phyloP scores from a whole-genome alignment of 495 filamentous ascomycete species.

The Daldinia decipiens region DNA sequence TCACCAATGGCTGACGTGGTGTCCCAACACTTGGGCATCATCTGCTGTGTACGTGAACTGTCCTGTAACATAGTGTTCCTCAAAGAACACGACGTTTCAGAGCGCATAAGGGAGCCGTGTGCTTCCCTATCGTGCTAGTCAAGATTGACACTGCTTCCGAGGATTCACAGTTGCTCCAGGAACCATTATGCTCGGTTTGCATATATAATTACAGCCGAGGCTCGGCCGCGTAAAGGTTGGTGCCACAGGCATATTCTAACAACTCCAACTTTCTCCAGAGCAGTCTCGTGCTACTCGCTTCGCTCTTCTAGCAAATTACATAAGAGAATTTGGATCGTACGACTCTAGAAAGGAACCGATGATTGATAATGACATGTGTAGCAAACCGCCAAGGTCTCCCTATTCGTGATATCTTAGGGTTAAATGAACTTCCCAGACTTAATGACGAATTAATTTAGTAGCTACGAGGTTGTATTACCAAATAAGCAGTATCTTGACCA shows the following conservation, averaged over 20 bases:
- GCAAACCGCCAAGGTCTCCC: neutral
- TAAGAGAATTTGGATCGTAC: neutral
- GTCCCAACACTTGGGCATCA: conserved; percentile 8
- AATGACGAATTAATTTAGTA: neutral
- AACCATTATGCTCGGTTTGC: conserved; percentile 16
- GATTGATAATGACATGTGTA: neutral
- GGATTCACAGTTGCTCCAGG: conserved; percentile 22
- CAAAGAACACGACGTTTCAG: neutral
- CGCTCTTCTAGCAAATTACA: neutral
- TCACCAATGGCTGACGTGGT: conserved; percentile 19
- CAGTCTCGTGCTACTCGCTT: neutral
- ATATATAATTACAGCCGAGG: conserved; percentile 8
- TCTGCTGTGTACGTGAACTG: neutral
- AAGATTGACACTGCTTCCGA: conserved; percentile 21
- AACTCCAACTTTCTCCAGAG: conserved; percentile 8
- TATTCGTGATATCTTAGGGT: neutral
- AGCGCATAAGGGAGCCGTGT: conserved; percentile 2
- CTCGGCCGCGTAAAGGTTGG: conserved; percentile 21
- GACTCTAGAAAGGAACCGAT: neutral
- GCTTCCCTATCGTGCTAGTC: neutral
- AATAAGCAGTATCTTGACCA: neutral
- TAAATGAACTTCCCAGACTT: neutral
- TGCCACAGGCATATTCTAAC: conserved; percentile 7
- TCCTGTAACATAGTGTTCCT: conserved; percentile 3
- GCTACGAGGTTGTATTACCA: neutral